Base-by-base conservation (phyloP, 345 rosid genomes). In the Melaleuca alternifolia region DNA sequence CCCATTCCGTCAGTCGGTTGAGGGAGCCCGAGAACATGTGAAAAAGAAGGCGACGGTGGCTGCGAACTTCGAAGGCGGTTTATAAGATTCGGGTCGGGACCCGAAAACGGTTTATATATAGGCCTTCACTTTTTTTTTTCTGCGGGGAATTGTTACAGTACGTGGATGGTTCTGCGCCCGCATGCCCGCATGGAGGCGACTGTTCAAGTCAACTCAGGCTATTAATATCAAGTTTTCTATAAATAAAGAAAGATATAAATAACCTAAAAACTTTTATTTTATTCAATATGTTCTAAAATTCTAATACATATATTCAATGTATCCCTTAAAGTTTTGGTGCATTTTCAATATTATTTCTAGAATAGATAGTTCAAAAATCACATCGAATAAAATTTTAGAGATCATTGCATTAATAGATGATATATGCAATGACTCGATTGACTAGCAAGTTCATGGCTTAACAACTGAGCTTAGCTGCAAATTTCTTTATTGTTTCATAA, bases 1-100 rank as follows among this genome's bases (percentile, higher is more conserved):
- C 83, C 89, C 95, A 93, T 93, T 26, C 2, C 76, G 50, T n/a
- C 71, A 46, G 1, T 65, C 33, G 23, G 76, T 33, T 5, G 28
- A 11, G 51, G 26, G 84, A 50, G 84, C 2, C 48, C 6, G 33
- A 54, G 30, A 16, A 41, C 11, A 28, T 14, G 59, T 21, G 84
- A 18, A 23, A 12, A 44, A 37, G 10, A 18, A 77, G 61, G 61
- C 48, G 57, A n/a, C 0, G 61, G 50, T 14, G 21, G 37, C 23
- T 1, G 85, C 30, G 85, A 54, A 82, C 12, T 50, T 82, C 50
- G 83, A 33, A 10, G 79, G 79, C 13, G 26, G 48, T 59, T 10
- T 41, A 37, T 20, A 37, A 8, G 26, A 37, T 71, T 37, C 81
- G 81, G 81, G 81, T 20, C 81, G 48, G 81, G 81, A 11, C 81